Conservation (phyloP, 306 rosid species). For the Oxytropis ochrocephala region DNA sequence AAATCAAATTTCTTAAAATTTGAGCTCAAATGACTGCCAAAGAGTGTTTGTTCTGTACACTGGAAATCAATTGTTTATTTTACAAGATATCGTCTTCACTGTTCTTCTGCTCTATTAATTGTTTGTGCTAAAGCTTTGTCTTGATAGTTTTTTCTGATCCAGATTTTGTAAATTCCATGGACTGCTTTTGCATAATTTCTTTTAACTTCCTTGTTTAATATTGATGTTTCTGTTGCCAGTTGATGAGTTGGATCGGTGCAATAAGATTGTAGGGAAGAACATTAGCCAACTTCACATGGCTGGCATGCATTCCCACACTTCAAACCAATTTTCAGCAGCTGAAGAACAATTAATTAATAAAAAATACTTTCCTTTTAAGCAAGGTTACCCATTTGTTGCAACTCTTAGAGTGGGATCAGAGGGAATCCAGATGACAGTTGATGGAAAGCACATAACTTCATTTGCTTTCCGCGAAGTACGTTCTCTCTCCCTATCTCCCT, state of each 20-base stretch:
- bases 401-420: slow-evolving; percentile 93
- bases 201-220: slow-evolving; percentile 6
- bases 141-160: slow-evolving; percentile 7
- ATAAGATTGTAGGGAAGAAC: slow-evolving; percentile 76
- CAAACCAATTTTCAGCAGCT: slow-evolving; percentile 38
- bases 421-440: slow-evolving; percentile 99
- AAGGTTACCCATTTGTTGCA: slow-evolving; percentile 91
- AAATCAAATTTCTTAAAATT: background rate
- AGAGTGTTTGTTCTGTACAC: slow-evolving; percentile 10
- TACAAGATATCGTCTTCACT: background rate
- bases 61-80: background rate
- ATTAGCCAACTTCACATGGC: slow-evolving; percentile 31
- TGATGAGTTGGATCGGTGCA: slow-evolving; percentile 96
- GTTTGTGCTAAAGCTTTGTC: background rate
- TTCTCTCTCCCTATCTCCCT: background rate
- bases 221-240: slow-evolving; percentile 48
- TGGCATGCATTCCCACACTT: slow-evolving; percentile 37
- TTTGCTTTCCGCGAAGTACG: slow-evolving; percentile 93
- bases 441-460: slow-evolving; percentile 92
- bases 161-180: background rate
- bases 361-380: slow-evolving; percentile 83
- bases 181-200: background rate
- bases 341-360: slow-evolving; percentile 51
- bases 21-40: background rate
- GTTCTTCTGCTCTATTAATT: background rate